Percentiles rank a stretch among this genome's conserved stretches.
Conservation (phyloP, 345 rosid genomes). For the Atalantia buxifolia region DNA sequence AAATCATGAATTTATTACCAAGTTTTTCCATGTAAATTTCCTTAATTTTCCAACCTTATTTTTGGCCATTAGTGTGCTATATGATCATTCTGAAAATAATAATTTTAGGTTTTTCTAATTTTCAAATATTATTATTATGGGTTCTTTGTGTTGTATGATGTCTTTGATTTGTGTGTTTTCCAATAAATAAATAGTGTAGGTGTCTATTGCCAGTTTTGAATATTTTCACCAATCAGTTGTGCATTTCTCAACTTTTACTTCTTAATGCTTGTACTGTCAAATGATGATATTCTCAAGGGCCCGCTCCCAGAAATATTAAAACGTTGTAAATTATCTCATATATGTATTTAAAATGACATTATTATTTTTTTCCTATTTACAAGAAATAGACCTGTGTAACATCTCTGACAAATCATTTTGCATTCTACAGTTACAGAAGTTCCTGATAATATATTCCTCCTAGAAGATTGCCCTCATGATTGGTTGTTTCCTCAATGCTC, state of each 20-base stretch:
- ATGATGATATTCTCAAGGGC: background rate
- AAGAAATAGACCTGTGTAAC: background rate
- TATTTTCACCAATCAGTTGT: background rate
- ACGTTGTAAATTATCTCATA: background rate
- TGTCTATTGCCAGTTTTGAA: background rate
- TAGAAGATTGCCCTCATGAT: constrained; percentile 97
- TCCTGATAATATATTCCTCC: constrained; percentile 63
- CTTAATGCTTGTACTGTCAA: background rate
- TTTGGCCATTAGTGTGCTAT: background rate
- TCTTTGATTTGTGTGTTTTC: background rate
- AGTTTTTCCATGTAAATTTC: background rate
- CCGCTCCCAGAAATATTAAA: background rate
- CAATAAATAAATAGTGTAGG: background rate
- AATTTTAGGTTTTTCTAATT: background rate
- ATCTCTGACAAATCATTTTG: constrained; percentile 7
- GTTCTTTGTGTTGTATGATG: background rate
- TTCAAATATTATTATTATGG: background rate
- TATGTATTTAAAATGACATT: background rate
- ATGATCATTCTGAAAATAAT: background rate
- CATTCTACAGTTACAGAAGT: constrained; percentile 61
- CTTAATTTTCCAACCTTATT: background rate
- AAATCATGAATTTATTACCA: background rate
- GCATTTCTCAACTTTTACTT: background rate
- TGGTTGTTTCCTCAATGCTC: constrained; percentile 99
- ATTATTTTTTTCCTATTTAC: background rate